phyloP scores from a whole-genome alignment of 352 stramenopile genomes.

The Globisporangium paroecandrum region DNA sequence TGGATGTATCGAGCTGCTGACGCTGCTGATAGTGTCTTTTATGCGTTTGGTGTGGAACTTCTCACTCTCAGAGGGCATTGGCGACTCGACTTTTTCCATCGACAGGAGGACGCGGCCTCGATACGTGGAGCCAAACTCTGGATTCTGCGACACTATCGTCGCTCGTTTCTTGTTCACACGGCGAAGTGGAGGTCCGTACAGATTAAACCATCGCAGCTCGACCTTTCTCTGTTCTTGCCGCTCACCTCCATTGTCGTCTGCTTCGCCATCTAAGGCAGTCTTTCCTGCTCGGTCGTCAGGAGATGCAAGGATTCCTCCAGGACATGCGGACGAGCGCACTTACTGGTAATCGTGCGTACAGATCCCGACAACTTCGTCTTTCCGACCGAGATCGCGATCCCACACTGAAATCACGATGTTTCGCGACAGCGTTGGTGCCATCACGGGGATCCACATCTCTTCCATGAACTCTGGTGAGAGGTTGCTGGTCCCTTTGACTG shows the following conservation, averaged over 20 bases:
- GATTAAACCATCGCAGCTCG: slow-evolving; percentile 68
- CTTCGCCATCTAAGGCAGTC: not conserved
- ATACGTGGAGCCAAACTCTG: slow-evolving; percentile 77
- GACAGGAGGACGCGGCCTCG: slow-evolving; percentile 76
- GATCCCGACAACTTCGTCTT: slow-evolving; percentile 73
- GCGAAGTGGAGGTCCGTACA: slow-evolving; percentile 80
- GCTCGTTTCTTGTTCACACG: slow-evolving; percentile 53
- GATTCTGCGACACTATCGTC: slow-evolving; percentile 48
- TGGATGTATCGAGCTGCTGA: slow-evolving; percentile 20
- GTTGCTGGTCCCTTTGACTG: slow-evolving; percentile 48
- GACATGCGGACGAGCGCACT: slow-evolving; percentile 28
- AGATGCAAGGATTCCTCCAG: slow-evolving; percentile 26
- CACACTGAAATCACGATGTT: slow-evolving; percentile 75
- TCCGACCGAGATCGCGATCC: slow-evolving; percentile 69
- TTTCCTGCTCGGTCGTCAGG: not conserved
- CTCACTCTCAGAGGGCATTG: slow-evolving; percentile 39
- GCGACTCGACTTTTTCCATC: slow-evolving; percentile 52
- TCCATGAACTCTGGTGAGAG: slow-evolving; percentile 66
- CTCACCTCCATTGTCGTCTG: not conserved
- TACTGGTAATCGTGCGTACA: slow-evolving; percentile 69
- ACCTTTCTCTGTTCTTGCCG: slow-evolving; percentile 17
- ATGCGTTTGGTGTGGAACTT: slow-evolving; percentile 62
- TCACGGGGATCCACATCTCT: slow-evolving; percentile 85
- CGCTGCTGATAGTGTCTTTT: slow-evolving; percentile 18
- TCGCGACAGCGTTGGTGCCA: slow-evolving; percentile 65